A percentile compares a stretch with the other conserved stretches of the same genome.
Conservation (phyloP, 2,329 filamentous ascomycete genomes). For the Drechslera avenae region DNA sequence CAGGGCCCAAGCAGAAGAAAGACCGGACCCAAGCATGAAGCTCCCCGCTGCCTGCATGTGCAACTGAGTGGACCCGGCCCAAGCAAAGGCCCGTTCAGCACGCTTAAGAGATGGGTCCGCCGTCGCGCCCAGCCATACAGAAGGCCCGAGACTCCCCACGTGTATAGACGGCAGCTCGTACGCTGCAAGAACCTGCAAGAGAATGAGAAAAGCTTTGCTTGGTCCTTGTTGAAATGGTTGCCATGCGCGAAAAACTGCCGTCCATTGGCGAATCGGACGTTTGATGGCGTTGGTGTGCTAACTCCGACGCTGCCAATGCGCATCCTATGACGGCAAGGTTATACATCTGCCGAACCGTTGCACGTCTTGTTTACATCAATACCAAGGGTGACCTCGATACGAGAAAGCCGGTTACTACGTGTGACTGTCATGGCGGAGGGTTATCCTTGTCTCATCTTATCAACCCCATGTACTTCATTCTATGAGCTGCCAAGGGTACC, state of each 20-base stretch:
- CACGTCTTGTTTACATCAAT: too few species aligned
- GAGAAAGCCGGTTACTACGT: background rate
- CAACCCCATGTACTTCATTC: too few species aligned
- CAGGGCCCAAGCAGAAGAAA: conserved; percentile 11
- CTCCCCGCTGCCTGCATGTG: conserved; percentile 16
- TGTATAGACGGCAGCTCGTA: conserved; percentile 19
- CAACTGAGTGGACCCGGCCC: conserved; percentile 19
- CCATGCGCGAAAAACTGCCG: background rate
- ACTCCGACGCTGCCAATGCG: background rate
- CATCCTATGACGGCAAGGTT: background rate
- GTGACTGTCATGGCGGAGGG: too few species aligned
- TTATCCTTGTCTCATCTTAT: too few species aligned
- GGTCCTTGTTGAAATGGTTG: background rate
- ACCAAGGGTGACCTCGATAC: background rate
- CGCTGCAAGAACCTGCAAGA: conserved; percentile 9
- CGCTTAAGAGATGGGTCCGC: conserved; percentile 15
- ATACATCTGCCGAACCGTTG: background rate
- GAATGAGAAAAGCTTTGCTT: conserved; percentile 8
- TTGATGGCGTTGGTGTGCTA: background rate
- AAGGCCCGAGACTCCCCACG: conserved; percentile 21
- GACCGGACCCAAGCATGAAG: conserved; percentile 10
- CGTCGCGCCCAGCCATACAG: conserved; percentile 25
- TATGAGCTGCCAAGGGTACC: too few species aligned
- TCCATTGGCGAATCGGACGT: background rate
- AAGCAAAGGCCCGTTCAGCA: conserved; percentile 7